Percentiles rank a stretch among this genome's conserved stretches.
Conservation (phyloP, 176 grass and related monocot genomes). For the Paspalum notatum region DNA sequence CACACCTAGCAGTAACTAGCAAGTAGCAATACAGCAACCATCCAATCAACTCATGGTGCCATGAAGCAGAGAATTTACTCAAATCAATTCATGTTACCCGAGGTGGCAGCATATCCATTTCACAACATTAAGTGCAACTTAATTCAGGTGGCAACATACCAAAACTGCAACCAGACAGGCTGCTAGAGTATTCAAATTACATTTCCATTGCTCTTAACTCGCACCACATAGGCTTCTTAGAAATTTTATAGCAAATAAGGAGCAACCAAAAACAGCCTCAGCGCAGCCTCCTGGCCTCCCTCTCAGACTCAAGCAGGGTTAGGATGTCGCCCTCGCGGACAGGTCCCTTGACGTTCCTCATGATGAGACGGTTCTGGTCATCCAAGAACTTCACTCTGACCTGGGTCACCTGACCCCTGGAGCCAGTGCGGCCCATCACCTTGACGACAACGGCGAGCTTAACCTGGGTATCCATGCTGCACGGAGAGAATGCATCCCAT, state of each 20-base stretch:
- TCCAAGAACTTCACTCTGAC: slow-evolving; percentile 94
- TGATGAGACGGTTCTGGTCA: slow-evolving; percentile 95
- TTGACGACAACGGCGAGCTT: slow-evolving; percentile 91
- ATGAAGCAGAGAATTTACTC: too few species aligned
- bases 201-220: slow-evolving; percentile 17
- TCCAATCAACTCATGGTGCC: not conserved
- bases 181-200: slow-evolving; percentile 3
- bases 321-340: slow-evolving; percentile 86
- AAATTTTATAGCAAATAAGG: too few species aligned
- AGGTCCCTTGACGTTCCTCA: slow-evolving; percentile 85
- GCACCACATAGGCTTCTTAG: slow-evolving; percentile 8
- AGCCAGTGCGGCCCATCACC: slow-evolving; percentile 84
- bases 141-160: slow-evolving; percentile 30
- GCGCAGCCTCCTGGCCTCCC: slow-evolving; percentile 87
- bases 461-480: slow-evolving; percentile 84
- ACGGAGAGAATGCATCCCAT: not conserved
- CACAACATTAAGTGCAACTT: not conserved
- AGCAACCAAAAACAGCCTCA: slow-evolving; percentile 20
- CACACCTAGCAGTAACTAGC: too few species aligned
- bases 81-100: not conserved
- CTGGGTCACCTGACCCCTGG: slow-evolving; percentile 89
- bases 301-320: slow-evolving; percentile 85
- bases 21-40: too few species aligned
- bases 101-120: not conserved
- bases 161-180: slow-evolving; percentile 39